Evolutionary conservation across 2,329 filamentous ascomycete genomes (phyloP).

Genomic region (Bipolaris sorokiniana): DNA sequence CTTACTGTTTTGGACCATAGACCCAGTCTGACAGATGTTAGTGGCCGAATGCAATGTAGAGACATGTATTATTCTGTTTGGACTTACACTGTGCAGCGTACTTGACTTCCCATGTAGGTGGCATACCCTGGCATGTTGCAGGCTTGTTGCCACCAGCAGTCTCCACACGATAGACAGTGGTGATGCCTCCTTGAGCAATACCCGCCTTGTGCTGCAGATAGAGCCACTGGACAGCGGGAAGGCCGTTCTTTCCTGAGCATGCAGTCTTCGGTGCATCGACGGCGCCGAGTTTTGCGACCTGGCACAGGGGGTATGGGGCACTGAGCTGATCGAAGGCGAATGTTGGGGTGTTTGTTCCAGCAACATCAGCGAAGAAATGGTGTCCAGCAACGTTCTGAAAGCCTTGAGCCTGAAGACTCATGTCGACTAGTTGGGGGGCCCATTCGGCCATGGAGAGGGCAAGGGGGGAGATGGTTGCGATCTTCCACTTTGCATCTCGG

Average conservation of each 20-base stretch:
- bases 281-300: conserved; percentile 55
- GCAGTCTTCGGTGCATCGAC: conserved; percentile 59
- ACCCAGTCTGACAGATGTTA: conserved; percentile 50
- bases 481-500: conserved; percentile 40
- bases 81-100: conserved; percentile 51
- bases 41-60: neutral
- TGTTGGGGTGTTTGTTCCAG: conserved; percentile 55
- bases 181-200: conserved; percentile 48
- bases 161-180: conserved; percentile 56
- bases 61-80: neutral
- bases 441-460: conserved; percentile 37
- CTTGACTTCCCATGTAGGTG: conserved; percentile 45
- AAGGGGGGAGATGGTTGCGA: conserved; percentile 41
- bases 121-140: conserved; percentile 47
- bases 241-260: conserved; percentile 48
- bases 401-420: conserved; percentile 37
- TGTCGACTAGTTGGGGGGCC: conserved; percentile 27
- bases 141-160: conserved; percentile 56
- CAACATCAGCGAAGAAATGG: conserved; percentile 66
- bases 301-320: conserved; percentile 51
- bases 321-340: conserved; percentile 61
- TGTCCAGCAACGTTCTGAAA: conserved; percentile 60
- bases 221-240: conserved; percentile 54
- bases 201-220: conserved; percentile 51
- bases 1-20: conserved; percentile 44